Percentiles rank a stretch among this genome's conserved stretches.
phyloP scores from a whole-genome alignment of 768 basidiomycete genomes.

The Panaeolus papilionaceus region DNA sequence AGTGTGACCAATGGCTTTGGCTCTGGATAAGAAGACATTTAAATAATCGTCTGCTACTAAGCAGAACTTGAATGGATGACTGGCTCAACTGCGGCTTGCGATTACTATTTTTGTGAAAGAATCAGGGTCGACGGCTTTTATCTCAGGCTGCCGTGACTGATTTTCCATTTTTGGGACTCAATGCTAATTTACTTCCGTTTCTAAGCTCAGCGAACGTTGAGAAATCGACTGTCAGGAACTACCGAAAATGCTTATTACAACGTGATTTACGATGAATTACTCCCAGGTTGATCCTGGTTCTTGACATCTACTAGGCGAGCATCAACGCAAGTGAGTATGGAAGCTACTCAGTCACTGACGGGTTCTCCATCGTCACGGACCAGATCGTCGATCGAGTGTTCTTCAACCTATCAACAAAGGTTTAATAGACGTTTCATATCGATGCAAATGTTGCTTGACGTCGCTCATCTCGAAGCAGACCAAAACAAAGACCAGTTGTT shows the following conservation, averaged over 20 bases:
- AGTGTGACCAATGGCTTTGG: constrained; percentile 2
- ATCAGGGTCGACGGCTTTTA: constrained; percentile 16
- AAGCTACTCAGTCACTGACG: not conserved
- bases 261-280: constrained; percentile 4
- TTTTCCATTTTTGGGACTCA: constrained; percentile 23
- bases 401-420: constrained; percentile 12
- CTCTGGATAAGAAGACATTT: not conserved
- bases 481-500: not conserved
- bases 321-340: not conserved
- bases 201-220: constrained; percentile 18
- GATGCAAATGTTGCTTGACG: constrained; percentile 4
- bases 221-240: constrained; percentile 11
- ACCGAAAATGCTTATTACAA: constrained; percentile 11
- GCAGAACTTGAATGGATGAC: not conserved
- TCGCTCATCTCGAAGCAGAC: not conserved
- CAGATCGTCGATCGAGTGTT: constrained; percentile 13
- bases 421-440: constrained; percentile 13
- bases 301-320: not conserved
- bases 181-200: constrained; percentile 28
- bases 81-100: constrained; percentile 2
- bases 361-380: not conserved
- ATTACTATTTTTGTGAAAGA: not conserved
- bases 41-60: not conserved
- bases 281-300: constrained; percentile 5
- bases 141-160: constrained; percentile 15